Evolutionary conservation across 768 basidiomycete genomes (phyloP), one percentile per base, ranked within the genome.

Genomic region (Mrakia hoshinonis): DNA sequence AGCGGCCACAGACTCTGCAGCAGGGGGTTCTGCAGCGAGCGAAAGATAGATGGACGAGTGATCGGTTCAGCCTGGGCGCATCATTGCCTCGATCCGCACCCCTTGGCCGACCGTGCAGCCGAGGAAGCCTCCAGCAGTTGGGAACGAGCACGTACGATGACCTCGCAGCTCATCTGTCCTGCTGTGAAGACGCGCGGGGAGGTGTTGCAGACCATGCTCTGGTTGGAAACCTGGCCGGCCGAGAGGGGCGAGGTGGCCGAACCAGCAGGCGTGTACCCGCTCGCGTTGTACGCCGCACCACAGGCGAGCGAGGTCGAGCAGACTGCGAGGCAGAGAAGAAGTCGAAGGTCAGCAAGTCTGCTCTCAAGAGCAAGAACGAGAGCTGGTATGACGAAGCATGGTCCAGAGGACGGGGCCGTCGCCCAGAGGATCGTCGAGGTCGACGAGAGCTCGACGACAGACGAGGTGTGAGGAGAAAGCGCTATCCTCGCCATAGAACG

Each of bases 151-250:
- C 43, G 43, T 7, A 92, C 92, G 69, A 85, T 82, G 15, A 95
- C 92, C 68, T 83, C 81, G 80, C 94, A 97, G 74, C 89, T 90
- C 83, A 94, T 86, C 78, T 92, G 86, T 4, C 90, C 85, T 2
- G 88, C 84, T 1, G 92, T 87, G 75, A 84, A 95, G 11, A 93
- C 89, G 61, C 82, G 82, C 0, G 91, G 84, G 10, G 83, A 75
- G 13, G 84, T 84, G 75, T 86, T 91, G 80, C 92, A 95, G 2
- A 85, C 83, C 74, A 94, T 77, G 3, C 87, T 87, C n/a, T 83
- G 79, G 73, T 92, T 90, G 81, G 67, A 76, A 43, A 65, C 24
- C 26, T 47, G 48, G 15, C 63, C 48, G 24, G 43, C 63, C 1
- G 46, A 47, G 46, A 65, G 63, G 26, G 24, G 46, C 29, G n/a